A percentile compares a stretch with the other conserved stretches of the same genome.
Conservation (phyloP, 768 basidiomycete species). For the Sistotremastrum suecicum region DNA sequence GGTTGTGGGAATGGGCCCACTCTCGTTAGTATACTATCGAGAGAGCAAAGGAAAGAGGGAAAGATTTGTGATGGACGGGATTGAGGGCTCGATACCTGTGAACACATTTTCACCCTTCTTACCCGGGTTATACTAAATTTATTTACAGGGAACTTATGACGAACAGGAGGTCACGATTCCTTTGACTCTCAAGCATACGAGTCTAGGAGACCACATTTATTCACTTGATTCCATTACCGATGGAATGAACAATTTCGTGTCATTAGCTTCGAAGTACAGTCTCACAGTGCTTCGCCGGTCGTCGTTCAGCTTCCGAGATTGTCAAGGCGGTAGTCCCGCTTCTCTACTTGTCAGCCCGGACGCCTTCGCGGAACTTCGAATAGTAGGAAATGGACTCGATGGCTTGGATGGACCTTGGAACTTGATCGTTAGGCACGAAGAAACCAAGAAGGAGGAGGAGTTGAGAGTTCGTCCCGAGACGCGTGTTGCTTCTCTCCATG, state of each 20-base stretch:
- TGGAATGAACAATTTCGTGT: constrained; percentile 63
- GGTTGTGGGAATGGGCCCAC: constrained; percentile 13
- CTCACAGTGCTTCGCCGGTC: constrained; percentile 62
- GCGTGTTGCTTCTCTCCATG: constrained; percentile 33
- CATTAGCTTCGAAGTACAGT: constrained; percentile 21
- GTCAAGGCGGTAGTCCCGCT: constrained; percentile 54
- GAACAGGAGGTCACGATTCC: constrained; percentile 50
- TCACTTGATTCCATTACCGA: constrained; percentile 75
- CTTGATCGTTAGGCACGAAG: constrained; percentile 44
- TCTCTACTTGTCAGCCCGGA: constrained; percentile 61
- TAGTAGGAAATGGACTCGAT: constrained; percentile 43
- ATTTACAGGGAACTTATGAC: constrained; percentile 14
- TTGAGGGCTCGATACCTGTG: constrained; percentile 32
- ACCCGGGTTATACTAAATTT: background rate
- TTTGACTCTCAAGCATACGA: constrained; percentile 45
- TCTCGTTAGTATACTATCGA: constrained; percentile 66
- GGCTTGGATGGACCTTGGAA: constrained; percentile 57
- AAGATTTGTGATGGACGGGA: constrained; percentile 70
- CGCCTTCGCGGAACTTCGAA: constrained; percentile 26
- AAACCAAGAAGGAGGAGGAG: constrained; percentile 49
- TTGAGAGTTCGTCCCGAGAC: constrained; percentile 33
- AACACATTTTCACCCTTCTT: background rate
- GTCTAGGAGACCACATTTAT: constrained; percentile 56
- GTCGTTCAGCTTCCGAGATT: constrained; percentile 55
- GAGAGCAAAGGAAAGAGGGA: constrained; percentile 54